A percentile compares a stretch with the other conserved stretches of the same genome.
phyloP scores from a whole-genome alignment of 2,329 filamentous ascomycete genomes.

The Xylaria sp. region DNA sequence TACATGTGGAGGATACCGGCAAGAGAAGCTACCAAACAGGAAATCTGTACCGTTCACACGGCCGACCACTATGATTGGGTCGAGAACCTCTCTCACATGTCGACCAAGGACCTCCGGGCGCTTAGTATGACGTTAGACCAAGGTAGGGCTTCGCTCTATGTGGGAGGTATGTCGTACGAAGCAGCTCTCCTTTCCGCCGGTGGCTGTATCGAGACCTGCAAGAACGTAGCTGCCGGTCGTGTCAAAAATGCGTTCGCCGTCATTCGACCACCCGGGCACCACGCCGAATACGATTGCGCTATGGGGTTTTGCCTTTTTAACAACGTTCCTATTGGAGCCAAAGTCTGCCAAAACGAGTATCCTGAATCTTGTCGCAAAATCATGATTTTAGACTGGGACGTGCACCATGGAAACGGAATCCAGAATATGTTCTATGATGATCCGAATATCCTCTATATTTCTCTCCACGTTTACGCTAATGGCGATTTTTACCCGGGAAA shows the following conservation, averaged over 20 bases:
- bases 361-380: slow-evolving; percentile 86
- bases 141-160: slow-evolving; percentile 81
- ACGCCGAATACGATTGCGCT: slow-evolving; percentile 85
- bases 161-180: slow-evolving; percentile 82
- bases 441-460: slow-evolving; percentile 95
- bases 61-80: slow-evolving; percentile 85
- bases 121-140: slow-evolving; percentile 71
- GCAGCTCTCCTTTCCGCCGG: slow-evolving; percentile 88
- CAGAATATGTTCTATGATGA: slow-evolving; percentile 97
- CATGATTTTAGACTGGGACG: slow-evolving; percentile 92
- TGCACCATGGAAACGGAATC: slow-evolving; percentile 86
- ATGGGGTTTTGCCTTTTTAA: slow-evolving; percentile 99
- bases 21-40: slow-evolving; percentile 79
- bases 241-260: slow-evolving; percentile 97
- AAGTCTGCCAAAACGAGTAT: slow-evolving; percentile 84
- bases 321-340: slow-evolving; percentile 94
- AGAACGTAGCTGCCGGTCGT: slow-evolving; percentile 82
- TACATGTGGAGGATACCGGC: slow-evolving; percentile 83
- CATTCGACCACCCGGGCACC: slow-evolving; percentile 93
- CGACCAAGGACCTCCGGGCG: slow-evolving; percentile 73
- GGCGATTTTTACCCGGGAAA: slow-evolving; percentile 86
- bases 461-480: slow-evolving; percentile 86
- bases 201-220: slow-evolving; percentile 94
- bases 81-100: slow-evolving; percentile 63
- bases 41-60: slow-evolving; percentile 84